Evolutionary conservation across 1,139 yeast genomes (phyloP), one percentile per base, ranked within the genome.

Genomic region (Yamadazyma atmosphaerica): DNA sequence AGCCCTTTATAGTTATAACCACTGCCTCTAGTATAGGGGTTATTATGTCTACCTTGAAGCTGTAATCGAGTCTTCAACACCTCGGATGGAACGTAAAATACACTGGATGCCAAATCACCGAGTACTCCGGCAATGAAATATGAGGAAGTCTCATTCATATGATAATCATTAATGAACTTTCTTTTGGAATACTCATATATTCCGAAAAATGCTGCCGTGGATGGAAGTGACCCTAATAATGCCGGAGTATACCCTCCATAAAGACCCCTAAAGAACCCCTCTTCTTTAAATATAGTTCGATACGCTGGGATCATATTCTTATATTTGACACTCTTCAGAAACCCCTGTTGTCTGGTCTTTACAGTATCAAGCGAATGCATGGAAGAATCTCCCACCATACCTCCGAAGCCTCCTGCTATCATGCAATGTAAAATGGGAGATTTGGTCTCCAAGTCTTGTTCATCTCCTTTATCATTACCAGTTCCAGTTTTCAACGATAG

Each of bases 301-400:
- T 85, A 87, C 0, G 98, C 96, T 5, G 81, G 74, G 14, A 73
- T 58, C 72, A 87, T 71, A 50, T 74, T 77, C 47, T 68, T 74
- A 61, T 92, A 90, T 60, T 86, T 86, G 6, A 66, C 50, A 22
- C 78, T 78, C 46, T 73, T 69, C 15, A 88, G 83, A 5, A 95
- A 87, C 19, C 96, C 98, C 57, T 92, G 98, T 59, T 92, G 98
- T 50, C 98, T 73, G 1, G 98, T 92, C 60, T 92, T 92, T 29
- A 94, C 96, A 0, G 98, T 92, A 56, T 92, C 98, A 33, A 92
- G 66, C 1, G 98, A 90, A 61, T 92, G 97, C 97, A 92, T 92
- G 34, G 81, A 68, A 2, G 95, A 77, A 55, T 92, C 98, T 12
- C 98, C 98, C 27, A 90, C 80, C 43, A 87, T 81, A 1, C 98